Percentiles rank a stretch among this genome's conserved stretches.
Evolutionary conservation across 164 flowering plant genomes (phyloP).

Genomic region (Vitis amurensis): DNA sequence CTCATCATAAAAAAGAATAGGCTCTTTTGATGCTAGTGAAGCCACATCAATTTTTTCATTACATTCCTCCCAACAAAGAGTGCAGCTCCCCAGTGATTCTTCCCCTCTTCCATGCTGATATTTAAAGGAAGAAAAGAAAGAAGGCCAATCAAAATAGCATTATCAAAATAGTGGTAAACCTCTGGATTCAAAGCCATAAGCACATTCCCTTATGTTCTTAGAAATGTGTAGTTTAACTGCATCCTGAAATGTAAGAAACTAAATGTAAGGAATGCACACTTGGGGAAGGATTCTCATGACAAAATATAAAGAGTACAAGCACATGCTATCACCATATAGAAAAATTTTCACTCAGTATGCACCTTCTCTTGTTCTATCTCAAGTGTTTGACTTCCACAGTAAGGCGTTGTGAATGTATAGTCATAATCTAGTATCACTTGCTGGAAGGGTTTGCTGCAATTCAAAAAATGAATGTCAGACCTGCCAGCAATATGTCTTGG

Average conservation of each 20-base stretch:
- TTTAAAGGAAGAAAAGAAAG: background rate
- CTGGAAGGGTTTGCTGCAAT: constrained; percentile 84
- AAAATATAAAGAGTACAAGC: background rate
- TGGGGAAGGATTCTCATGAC: background rate
- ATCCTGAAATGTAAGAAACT: background rate
- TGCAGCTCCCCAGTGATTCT: constrained; percentile 21
- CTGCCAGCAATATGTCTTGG: background rate
- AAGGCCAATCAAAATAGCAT: constrained; percentile 2
- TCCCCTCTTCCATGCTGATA: constrained; percentile 32
- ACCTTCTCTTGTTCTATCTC: constrained; percentile 55
- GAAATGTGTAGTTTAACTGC: background rate
- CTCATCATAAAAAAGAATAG: constrained; percentile 98
- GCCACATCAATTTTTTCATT: constrained; percentile 71
- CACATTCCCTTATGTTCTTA: background rate
- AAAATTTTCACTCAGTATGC: constrained; percentile 6
- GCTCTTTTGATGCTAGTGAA: constrained; percentile 80
- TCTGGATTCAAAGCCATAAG: background rate
- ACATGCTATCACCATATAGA: no score
- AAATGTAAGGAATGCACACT: background rate
- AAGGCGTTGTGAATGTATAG: constrained; percentile 98
- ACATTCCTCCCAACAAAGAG: constrained; percentile 73
- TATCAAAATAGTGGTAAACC: background rate
- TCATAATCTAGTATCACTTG: constrained; percentile 94
- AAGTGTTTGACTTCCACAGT: constrained; percentile 74
- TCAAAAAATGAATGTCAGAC: background rate